These are phyloP conservation scores for Aspergillus leporis DNA, from an alignment of 495 filamentous ascomycete genomes.

Conservation along the genomic window DNA sequence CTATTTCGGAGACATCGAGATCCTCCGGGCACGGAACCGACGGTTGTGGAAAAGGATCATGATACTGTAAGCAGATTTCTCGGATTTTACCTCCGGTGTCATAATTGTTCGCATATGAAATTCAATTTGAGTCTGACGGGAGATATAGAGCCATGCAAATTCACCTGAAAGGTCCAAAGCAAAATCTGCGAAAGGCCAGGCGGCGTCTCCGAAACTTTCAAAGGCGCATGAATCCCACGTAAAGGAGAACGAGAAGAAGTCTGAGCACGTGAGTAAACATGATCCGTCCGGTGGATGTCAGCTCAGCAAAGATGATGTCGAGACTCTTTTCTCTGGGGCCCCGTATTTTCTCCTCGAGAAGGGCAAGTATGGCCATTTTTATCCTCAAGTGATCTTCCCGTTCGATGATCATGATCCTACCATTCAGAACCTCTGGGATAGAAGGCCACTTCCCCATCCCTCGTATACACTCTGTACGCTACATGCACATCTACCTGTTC, in stretches of 20 bases:
- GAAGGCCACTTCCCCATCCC: constrained; percentile 42
- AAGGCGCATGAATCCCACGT: neutral
- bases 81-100: neutral
- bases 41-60: neutral
- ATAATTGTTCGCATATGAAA: neutral
- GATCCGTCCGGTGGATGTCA: constrained; percentile 4
- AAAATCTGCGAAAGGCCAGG: neutral
- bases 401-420: constrained; percentile 62
- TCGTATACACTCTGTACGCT: constrained; percentile 50
- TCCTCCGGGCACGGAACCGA: neutral
- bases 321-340: constrained; percentile 73
- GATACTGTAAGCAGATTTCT: neutral
- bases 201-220: neutral
- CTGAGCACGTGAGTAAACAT: neutral
- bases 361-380: constrained; percentile 54
- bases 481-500: constrained; percentile 45
- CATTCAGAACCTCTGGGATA: constrained; percentile 65
- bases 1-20: constrained; percentile 31
- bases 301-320: constrained; percentile 62
- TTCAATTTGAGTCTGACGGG: neutral
- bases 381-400: constrained; percentile 68
- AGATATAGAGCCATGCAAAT: neutral
- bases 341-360: constrained; percentile 64
- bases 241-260: neutral
- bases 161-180: neutral